phyloP scores from a whole-genome alignment of 2,329 filamentous ascomycete genomes.

The Raffaelea arxii region DNA sequence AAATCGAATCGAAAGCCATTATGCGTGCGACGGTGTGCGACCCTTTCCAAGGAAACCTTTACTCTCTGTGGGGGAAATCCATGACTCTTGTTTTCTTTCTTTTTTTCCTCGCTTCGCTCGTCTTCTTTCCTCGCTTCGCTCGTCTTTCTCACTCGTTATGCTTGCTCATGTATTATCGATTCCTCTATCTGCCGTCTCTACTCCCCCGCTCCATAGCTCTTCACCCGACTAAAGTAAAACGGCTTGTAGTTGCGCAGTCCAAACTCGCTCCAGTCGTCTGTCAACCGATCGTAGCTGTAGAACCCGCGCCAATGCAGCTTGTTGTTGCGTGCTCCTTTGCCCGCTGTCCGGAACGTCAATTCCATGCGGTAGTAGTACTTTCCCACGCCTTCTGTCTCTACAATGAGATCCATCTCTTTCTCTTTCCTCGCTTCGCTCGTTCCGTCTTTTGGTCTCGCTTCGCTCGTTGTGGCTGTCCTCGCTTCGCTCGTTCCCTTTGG shows the following conservation, averaged over 20 bases:
- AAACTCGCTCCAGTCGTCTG: slow-evolving; percentile 87
- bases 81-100: too few relatives aligned
- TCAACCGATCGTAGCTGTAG: slow-evolving; percentile 82
- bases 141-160: too few relatives aligned
- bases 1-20: too few relatives aligned
- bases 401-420: slow-evolving; percentile 56
- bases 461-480: neutral
- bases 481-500: slow-evolving; percentile 25
- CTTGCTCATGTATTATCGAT: too few relatives aligned
- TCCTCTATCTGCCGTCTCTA: too few relatives aligned
- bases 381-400: slow-evolving; percentile 79
- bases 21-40: too few relatives aligned
- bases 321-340: slow-evolving; percentile 62
- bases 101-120: too few relatives aligned
- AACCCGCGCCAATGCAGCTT: slow-evolving; percentile 84
- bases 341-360: slow-evolving; percentile 56
- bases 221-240: slow-evolving; percentile 58
- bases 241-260: slow-evolving; percentile 51
- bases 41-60: too few relatives aligned
- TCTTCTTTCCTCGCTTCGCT: too few relatives aligned
- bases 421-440: neutral
- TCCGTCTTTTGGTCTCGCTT: neutral
- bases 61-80: too few relatives aligned
- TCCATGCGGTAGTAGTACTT: slow-evolving; percentile 85
- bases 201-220: slow-evolving; percentile 35